Conservation (phyloP, 306 rosid species). For the Albizia julibrissin region DNA sequence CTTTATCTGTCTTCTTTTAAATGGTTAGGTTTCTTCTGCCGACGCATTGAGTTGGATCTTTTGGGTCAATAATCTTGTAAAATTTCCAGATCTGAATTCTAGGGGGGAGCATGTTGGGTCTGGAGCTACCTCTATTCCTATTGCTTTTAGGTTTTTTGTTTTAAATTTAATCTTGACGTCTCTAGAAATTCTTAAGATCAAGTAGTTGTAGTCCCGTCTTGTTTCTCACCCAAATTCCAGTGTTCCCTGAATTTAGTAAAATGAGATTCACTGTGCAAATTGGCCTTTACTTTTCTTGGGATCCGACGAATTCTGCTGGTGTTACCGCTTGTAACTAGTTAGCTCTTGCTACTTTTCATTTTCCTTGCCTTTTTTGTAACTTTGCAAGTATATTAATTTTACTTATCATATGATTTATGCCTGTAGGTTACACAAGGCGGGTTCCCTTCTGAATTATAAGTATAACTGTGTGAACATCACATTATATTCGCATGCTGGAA, state of each 20-base stretch:
- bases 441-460: neutral
- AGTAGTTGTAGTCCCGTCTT: neutral
- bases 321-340: neutral
- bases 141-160: neutral
- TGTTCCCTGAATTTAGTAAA: neutral
- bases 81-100: conserved; percentile 40
- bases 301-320: neutral
- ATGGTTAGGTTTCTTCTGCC: neutral
- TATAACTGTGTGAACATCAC: neutral
- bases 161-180: neutral
- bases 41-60: conserved; percentile 7
- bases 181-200: neutral
- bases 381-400: conserved; percentile 8
- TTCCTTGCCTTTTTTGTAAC: neutral
- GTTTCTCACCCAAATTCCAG: conserved; percentile 6
- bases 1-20: neutral
- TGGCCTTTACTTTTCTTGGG: conserved; percentile 5
- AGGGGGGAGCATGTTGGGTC: conserved; percentile 16
- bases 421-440: conserved; percentile 22
- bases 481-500: neutral
- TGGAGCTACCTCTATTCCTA: conserved; percentile 5
- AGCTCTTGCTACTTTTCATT: neutral
- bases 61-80: conserved; percentile 5
- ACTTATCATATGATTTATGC: conserved; percentile 4
- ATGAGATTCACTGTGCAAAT: neutral